phyloP scores from a whole-genome alignment of 2,329 filamentous ascomycete species.

The Colletotrichum euphorbiae region DNA sequence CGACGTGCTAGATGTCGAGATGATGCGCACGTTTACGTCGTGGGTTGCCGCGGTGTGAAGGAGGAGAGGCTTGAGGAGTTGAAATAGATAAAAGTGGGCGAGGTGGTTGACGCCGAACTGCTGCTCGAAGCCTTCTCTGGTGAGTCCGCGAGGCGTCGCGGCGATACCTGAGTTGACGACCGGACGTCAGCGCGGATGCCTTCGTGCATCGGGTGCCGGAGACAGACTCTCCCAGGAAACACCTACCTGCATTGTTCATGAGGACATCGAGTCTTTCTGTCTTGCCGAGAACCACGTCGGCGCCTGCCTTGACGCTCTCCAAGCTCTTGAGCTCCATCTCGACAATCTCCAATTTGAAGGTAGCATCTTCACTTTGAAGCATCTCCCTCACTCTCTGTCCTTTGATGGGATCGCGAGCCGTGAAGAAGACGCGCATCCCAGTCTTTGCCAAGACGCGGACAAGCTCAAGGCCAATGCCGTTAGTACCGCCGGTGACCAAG shows the following conservation, averaged over 20 bases:
- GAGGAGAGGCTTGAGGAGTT: slow-evolving; percentile 58
- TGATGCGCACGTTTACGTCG: slow-evolving; percentile 57
- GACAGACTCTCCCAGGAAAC: no score
- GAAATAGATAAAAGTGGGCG: slow-evolving; percentile 64
- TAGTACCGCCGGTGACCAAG: slow-evolving; percentile 55
- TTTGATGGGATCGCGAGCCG: slow-evolving; percentile 52
- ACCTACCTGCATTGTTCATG: slow-evolving; percentile 56
- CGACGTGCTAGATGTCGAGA: slow-evolving; percentile 56
- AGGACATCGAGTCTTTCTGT: slow-evolving; percentile 46
- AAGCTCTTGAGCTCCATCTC: slow-evolving; percentile 48
- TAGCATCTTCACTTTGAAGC: slow-evolving; percentile 13
- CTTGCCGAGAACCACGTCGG: slow-evolving; percentile 40
- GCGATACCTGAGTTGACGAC: no score
- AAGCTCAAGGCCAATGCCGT: slow-evolving; percentile 57
- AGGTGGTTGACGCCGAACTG: slow-evolving; percentile 67
- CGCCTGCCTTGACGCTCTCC: slow-evolving; percentile 46
- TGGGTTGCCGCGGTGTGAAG: slow-evolving; percentile 51
- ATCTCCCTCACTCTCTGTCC: slow-evolving; percentile 43
- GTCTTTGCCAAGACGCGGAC: slow-evolving; percentile 55
- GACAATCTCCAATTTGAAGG: slow-evolving; percentile 49
- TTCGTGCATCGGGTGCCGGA: no score
- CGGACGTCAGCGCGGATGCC: no score
- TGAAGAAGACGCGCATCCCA: slow-evolving; percentile 57
- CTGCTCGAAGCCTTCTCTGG: slow-evolving; percentile 43
- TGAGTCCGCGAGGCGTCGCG: no score